Evolutionary conservation across 1,284 basidiomycete species (phyloP).

Genomic region (Ustilago trichophora): DNA sequence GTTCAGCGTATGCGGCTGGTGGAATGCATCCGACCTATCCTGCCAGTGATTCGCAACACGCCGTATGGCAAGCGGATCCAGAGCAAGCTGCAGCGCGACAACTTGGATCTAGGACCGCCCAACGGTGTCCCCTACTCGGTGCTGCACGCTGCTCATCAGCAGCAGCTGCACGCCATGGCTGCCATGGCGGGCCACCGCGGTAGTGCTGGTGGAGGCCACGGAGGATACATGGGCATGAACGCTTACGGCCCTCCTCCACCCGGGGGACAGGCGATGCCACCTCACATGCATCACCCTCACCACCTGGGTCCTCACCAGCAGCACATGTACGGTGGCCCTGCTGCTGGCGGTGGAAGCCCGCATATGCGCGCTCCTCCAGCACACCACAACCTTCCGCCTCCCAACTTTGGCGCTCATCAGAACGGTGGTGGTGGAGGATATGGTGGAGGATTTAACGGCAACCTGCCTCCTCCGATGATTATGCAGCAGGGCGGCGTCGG

Average conservation of each 20-base stretch:
- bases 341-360: conserved; percentile 2
- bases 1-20: conserved; percentile 62
- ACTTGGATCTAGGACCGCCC: conserved; percentile 50
- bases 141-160: conserved; percentile 53
- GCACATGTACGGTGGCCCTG: conserved; percentile 16
- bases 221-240: conserved; percentile 26
- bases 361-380: conserved; percentile 1
- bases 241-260: conserved; percentile 17
- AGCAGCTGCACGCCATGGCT: conserved; percentile 52
- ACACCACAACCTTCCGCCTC: conserved; percentile 19
- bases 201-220: conserved; percentile 4
- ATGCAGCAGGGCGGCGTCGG: conserved; percentile 9
- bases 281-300: conserved; percentile 5
- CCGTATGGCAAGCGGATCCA: conserved; percentile 67
- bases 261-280: too few species aligned
- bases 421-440: background rate
- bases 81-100: conserved; percentile 65
- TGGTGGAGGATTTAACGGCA: conserved; percentile 5
- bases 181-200: conserved; percentile 30
- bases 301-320: conserved; percentile 8
- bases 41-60: conserved; percentile 66
- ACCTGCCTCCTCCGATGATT: conserved; percentile 13
- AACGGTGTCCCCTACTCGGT: conserved; percentile 54
- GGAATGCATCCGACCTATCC: conserved; percentile 65
- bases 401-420: conserved; percentile 15